Conservation (phyloP, 805 yeast genomes). For the Hanseniaspora vineae region DNA sequence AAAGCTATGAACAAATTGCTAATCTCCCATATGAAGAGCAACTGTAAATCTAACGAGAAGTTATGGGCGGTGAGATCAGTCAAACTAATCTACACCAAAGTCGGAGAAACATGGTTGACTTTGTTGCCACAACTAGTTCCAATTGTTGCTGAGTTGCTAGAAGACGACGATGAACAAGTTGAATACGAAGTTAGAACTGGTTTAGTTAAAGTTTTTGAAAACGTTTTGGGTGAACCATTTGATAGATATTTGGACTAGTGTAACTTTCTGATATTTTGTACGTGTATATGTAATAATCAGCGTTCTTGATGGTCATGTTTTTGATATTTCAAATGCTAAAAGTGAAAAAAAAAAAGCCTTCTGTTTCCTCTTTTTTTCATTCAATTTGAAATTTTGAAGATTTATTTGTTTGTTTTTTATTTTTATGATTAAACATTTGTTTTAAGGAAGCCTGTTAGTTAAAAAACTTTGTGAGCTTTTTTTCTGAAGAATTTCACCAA, state of each 20-base stretch:
- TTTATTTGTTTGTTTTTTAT: too few species aligned
- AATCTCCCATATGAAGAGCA: conserved; percentile 54
- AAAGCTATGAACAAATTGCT: conserved; percentile 55
- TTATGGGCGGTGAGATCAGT: conserved; percentile 72
- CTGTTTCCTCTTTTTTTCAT: too few species aligned
- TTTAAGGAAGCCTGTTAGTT: too few species aligned
- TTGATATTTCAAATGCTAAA: too few species aligned
- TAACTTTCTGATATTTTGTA: too few species aligned
- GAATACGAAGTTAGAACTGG: conserved; percentile 86
- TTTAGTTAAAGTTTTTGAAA: conserved; percentile 80
- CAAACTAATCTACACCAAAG: conserved; percentile 72
- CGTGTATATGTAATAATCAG: too few species aligned
- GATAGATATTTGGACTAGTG: conserved; percentile 54
- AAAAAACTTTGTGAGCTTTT: too few species aligned
- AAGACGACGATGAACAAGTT: conserved; percentile 89
- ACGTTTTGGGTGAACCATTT: conserved; percentile 86
- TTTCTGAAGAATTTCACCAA: too few species aligned
- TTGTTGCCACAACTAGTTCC: conserved; percentile 92
- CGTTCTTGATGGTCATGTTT: too few species aligned
- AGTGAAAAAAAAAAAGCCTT: too few species aligned
- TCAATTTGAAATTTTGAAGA: too few species aligned
- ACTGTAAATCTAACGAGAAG: conserved; percentile 44
- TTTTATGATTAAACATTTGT: too few species aligned
- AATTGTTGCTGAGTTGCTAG: conserved; percentile 84
- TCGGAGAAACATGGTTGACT: conserved; percentile 90